phyloP scores from a whole-genome alignment of 768 basidiomycete genomes.

The Fomitopsis serialis region DNA sequence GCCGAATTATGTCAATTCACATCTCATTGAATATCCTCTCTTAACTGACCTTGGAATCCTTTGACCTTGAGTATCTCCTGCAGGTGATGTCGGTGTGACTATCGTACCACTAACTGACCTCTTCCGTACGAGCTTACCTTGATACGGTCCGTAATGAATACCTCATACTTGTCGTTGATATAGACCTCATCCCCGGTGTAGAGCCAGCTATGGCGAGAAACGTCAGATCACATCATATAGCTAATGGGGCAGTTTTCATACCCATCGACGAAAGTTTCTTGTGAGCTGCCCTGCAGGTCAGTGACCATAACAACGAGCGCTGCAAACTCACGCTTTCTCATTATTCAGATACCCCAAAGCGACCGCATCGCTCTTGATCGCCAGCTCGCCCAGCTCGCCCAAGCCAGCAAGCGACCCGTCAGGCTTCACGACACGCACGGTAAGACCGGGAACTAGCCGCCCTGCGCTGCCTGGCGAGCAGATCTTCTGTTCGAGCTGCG shows the following conservation, averaged over 20 bases:
- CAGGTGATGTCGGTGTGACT: not conserved
- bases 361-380: slow-evolving; percentile 36
- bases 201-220: slow-evolving; percentile 41
- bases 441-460: slow-evolving; percentile 45
- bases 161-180: slow-evolving; percentile 47
- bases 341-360: slow-evolving; percentile 30
- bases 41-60: slow-evolving; percentile 28
- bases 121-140: slow-evolving; percentile 35
- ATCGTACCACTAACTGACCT: not conserved
- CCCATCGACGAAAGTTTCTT: slow-evolving; percentile 63
- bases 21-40: not conserved
- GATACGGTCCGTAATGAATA: slow-evolving; percentile 58
- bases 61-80: slow-evolving; percentile 72
- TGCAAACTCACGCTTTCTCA: slow-evolving; percentile 13
- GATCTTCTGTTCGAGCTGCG: slow-evolving; percentile 39
- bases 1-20: not conserved
- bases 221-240: slow-evolving; percentile 17
- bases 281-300: slow-evolving; percentile 47
- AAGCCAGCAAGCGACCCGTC: slow-evolving; percentile 53
- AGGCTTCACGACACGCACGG: slow-evolving; percentile 47
- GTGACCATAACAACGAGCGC: slow-evolving; percentile 27
- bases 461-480: slow-evolving; percentile 50
- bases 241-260: not conserved
- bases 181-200: slow-evolving; percentile 61
- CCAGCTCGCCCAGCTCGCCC: slow-evolving; percentile 58